Percentiles rank a stretch among this genome's conserved stretches.
phyloP scores from a whole-genome alignment of 208 protist species.

The Trypanosomatidae sp. region DNA sequence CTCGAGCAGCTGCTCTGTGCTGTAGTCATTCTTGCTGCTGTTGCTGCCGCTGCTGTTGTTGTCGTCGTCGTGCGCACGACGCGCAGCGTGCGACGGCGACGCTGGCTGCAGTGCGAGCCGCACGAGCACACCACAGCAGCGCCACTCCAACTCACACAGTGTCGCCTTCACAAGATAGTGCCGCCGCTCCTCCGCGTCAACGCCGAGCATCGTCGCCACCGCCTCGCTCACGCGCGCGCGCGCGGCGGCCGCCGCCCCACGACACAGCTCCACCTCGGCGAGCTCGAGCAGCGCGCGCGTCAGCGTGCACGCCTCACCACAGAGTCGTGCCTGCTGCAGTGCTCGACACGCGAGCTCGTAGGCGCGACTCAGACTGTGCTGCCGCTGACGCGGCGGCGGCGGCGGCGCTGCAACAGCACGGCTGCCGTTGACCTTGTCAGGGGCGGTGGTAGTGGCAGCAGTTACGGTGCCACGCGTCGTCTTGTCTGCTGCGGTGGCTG shows the following conservation, averaged over 20 bases:
- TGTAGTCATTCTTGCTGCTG: neutral
- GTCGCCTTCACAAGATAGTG: constrained; percentile 41
- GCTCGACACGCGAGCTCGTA: constrained; percentile 7
- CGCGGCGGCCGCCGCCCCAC: constrained; percentile 6
- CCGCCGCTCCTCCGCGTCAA: constrained; percentile 21
- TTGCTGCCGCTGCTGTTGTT: neutral
- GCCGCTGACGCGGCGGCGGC: too few species aligned
- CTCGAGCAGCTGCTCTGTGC: constrained; percentile 4
- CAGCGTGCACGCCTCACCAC: constrained; percentile 13
- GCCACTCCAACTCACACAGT: constrained; percentile 50
- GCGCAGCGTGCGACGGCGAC: neutral
- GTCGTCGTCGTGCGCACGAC: too few species aligned
- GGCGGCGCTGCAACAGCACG: too few species aligned
- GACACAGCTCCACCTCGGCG: constrained; percentile 19
- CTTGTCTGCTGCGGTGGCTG: too few species aligned
- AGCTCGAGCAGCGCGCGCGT: constrained; percentile 32
- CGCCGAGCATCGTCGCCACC: constrained; percentile 14
- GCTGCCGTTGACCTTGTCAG: too few species aligned
- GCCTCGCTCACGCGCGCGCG: constrained; percentile 15
- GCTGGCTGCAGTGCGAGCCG: constrained; percentile 3
- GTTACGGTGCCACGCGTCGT: too few species aligned
- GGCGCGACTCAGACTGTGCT: too few species aligned
- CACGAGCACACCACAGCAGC: constrained; percentile 20
- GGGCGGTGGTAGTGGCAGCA: too few species aligned
- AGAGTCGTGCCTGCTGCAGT: constrained; percentile 6